Base-by-base conservation (phyloP, 2,329 filamentous ascomycete genomes). In the Pseudophaeomoniella oleicola region DNA sequence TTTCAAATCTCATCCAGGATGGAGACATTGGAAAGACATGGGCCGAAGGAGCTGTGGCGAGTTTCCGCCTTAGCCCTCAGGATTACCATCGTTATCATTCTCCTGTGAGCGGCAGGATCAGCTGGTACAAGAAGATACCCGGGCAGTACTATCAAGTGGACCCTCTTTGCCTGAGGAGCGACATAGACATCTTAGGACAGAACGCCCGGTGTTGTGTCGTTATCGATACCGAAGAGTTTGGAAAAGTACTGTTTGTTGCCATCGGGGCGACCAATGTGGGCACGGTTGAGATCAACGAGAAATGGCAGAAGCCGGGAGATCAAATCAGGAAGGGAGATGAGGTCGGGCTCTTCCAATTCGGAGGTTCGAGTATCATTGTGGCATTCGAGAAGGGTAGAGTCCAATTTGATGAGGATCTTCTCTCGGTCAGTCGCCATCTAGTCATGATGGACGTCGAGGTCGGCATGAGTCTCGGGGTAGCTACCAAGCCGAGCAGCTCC, bases 11-110 rank as follows among this genome's bases (percentile, higher is more conserved):
- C 1, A 46, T 63, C 5, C 53, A 52, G 39, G 55, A 59, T 37
- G 44, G 42, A 18, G 43, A 56, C 9, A 42, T 57, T 0, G 55
- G 53, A 4, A 39, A 44, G n/a, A 39, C 43, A 16, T 64, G 58
- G 38, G 45, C 46, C 4, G 49, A 56, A 12, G 58, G 52, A 1
- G 47, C 55, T 0, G 47, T 64, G 5, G 61, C 59, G 4, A 61
- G 57, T 37, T 63, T 62, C 38, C 52, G 58, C 3, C 46, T 66
- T 2, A 57, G 53, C 16, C 59, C 60, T 9, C 61, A 64, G 48
- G 60, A 65, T 43, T 65, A 65, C 40, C 62, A 66, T 42, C 53
- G 62, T 3, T 66, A 58, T 41, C 62, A 65, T 46, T 56, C 54
- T 3, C 63, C 62, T 3, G 58, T 65, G 3, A 48, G 47, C 0